Percentiles rank a stretch among this genome's conserved stretches.
Evolutionary conservation across 805 yeast genomes (phyloP).

Genomic region (Saccharomycopsis schoenii): DNA sequence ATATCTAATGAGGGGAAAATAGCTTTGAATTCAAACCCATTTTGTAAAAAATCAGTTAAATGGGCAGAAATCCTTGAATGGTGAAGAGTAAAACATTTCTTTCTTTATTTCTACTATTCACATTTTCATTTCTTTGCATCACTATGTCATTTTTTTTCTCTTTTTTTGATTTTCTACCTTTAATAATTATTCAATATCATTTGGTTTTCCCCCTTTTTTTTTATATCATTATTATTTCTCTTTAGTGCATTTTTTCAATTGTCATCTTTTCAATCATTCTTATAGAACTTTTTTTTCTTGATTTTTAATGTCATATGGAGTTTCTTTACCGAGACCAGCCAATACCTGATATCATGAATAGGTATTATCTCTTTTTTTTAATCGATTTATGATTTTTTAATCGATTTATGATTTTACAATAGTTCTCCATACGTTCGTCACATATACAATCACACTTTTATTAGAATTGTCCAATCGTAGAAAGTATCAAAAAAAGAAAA

Average conservation of each 20-base stretch:
- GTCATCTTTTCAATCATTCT: background rate
- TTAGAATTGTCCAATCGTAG: background rate
- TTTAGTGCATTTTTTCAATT: background rate
- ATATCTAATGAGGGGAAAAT: background rate
- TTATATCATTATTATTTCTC: background rate
- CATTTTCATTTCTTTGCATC: background rate
- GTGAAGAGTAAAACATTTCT: conserved; percentile 1
- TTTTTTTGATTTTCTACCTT: background rate
- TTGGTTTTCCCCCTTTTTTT: background rate
- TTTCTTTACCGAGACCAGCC: background rate
- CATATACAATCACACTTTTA: background rate
- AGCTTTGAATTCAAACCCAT: background rate
- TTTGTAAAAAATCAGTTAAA: conserved; percentile 11
- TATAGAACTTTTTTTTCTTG: background rate
- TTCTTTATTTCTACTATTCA: background rate
- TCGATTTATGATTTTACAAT: background rate
- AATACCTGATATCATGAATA: background rate
- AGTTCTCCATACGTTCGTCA: background rate
- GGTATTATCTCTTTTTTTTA: background rate
- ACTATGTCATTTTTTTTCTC: background rate
- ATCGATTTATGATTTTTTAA: no score
- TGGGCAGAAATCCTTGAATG: conserved; percentile 19
- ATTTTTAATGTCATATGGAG: background rate
- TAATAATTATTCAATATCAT: background rate
- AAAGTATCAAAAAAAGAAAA: background rate